Percentiles rank a stretch among this genome's conserved stretches.
Conservation (phyloP, 352 stramenopile species). For the Globisporangium rhizosaccharum region DNA sequence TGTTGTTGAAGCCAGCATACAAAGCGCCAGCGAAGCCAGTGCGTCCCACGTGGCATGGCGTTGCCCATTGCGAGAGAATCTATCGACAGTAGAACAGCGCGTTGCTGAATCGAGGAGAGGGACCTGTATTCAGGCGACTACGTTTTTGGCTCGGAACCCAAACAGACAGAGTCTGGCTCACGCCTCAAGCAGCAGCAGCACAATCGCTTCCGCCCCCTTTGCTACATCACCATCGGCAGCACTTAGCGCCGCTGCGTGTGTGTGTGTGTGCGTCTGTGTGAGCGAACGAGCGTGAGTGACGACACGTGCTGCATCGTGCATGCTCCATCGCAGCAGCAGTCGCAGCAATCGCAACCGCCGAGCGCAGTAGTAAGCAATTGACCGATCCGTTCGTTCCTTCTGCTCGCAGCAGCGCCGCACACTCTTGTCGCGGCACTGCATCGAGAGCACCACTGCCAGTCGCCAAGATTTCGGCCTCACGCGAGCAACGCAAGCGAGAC, state of each 20-base stretch:
- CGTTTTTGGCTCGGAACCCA: not conserved
- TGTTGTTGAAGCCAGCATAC: not conserved
- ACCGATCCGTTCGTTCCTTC: not conserved
- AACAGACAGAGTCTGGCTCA: no score
- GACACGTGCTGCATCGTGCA: no score
- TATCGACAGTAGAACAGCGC: not conserved
- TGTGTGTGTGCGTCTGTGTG: not conserved
- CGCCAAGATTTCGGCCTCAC: slow-evolving; percentile 8
- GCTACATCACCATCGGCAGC: not conserved
- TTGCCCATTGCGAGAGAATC: not conserved
- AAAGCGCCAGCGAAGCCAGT: not conserved
- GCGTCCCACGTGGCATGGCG: not conserved
- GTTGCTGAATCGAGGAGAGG: not conserved
- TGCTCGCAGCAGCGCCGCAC: not conserved
- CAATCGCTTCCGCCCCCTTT: not conserved
- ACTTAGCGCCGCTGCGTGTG: not conserved
- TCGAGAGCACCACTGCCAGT: not conserved
- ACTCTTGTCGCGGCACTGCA: not conserved
- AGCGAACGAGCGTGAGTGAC: no score
- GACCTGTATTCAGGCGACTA: not conserved
- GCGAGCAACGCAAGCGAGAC: slow-evolving; percentile 38
- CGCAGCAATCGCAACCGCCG: not conserved
- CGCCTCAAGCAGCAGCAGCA: not conserved
- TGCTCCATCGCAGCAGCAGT: not conserved
- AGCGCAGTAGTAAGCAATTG: no score